Base-by-base conservation (phyloP, 202 grass and related monocot species). In the Sporobolus alterniflorus region DNA sequence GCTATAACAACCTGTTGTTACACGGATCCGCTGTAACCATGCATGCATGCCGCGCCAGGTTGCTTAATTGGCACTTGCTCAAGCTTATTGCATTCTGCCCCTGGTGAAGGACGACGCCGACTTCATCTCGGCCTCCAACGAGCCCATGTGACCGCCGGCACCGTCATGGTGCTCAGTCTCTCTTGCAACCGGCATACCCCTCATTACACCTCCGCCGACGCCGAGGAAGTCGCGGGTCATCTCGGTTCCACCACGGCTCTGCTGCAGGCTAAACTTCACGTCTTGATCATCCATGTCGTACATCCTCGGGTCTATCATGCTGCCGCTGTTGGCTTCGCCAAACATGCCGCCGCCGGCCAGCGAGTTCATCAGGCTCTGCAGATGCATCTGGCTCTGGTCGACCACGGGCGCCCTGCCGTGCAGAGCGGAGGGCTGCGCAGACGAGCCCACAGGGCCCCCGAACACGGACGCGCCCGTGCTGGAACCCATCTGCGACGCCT, bases 191-290 rank as follows among this genome's bases (percentile, higher is more conserved):
- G 88, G 75, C 85, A 89, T 83, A 51, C 61, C 85, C 34, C 85
- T 83, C 50, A 83, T 62, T 57, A 82, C 61, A 3, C 80, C 83
- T 12, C 78, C 96, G 6, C 88, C 74, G 33, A 90, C 88, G 61
- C 96, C 96, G 22, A 99, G 92, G 51, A 99, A 99, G 81, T 99
- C 96, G 12, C 96, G 85, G 40, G 96, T 99, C 73, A 99, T 85
- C 50, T 78, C 74, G 33, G 77, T 81, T 69, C 73, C 73, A 34
- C 84, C 80, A 44, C 64, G 67, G 60, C 83, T 54, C 40, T 74
- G 88, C 9, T 68, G 77, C 15, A 5, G 6, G 49, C 74, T 60
- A 54, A 96, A 96, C 70, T 94, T 99, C 12, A 90, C 85, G 25
- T 96, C 91, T 49, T 90, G 88, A 71, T 94, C 91, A 71, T 94